A percentile compares a stretch with the other conserved stretches of the same genome.
Evolutionary conservation across 805 yeast genomes (phyloP).

Genomic region (Ogataea nitratoaversa): DNA sequence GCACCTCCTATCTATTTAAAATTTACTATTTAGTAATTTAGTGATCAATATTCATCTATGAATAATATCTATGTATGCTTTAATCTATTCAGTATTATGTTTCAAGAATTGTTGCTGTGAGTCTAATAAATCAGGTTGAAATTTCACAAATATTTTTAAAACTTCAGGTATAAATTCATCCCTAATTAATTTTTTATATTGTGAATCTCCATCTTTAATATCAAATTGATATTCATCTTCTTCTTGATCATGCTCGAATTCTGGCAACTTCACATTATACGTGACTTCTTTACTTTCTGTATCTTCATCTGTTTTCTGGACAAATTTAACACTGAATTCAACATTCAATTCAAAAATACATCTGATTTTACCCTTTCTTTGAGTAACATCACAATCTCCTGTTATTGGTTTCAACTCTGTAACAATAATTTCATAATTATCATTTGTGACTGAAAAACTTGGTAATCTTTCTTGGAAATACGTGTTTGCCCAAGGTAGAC

Average conservation of each 20-base stretch:
- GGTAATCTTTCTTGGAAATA: slow-evolving; percentile 63
- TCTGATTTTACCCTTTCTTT: slow-evolving; percentile 75
- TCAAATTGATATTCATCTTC: slow-evolving; percentile 59
- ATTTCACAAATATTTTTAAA: slow-evolving; percentile 43
- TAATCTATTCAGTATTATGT: slow-evolving; percentile 37
- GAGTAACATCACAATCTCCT: slow-evolving; percentile 82
- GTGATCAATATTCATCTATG: no score
- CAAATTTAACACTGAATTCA: slow-evolving; percentile 41
- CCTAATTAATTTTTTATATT: slow-evolving; percentile 36
- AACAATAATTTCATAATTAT: slow-evolving; percentile 33
- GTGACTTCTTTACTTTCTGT: slow-evolving; percentile 26
- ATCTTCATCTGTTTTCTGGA: slow-evolving; percentile 28
- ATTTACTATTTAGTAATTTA: no score
- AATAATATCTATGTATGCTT: no score
- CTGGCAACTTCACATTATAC: slow-evolving; percentile 52
- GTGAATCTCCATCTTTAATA: slow-evolving; percentile 37
- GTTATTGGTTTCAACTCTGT: slow-evolving; percentile 38
- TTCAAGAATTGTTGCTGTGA: slow-evolving; percentile 64
- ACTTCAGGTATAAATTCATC: slow-evolving; percentile 50
- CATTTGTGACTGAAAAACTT: slow-evolving; percentile 38
- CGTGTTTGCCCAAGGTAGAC: slow-evolving; percentile 82
- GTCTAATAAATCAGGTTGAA: slow-evolving; percentile 58
- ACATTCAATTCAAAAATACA: slow-evolving; percentile 69
- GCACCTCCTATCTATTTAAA: no score
- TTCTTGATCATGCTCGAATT: slow-evolving; percentile 73